These are phyloP conservation scores for Singerocomus inundabilis DNA, from an alignment of 1,284 basidiomycete genomes.

Conservation along the genomic window DNA sequence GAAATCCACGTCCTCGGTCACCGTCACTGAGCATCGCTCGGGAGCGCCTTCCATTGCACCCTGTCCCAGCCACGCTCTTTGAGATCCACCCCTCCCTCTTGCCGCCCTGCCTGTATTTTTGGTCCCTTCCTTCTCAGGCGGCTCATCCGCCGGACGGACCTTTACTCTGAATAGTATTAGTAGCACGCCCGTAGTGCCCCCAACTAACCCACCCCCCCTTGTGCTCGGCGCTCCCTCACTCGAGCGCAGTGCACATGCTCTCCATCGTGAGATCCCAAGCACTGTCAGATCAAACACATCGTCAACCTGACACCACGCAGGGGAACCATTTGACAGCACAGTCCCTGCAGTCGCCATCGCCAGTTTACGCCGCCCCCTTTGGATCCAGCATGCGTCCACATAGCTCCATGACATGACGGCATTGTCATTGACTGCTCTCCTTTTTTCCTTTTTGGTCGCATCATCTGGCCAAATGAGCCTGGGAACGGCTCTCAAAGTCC, in stretches of 20 bases:
- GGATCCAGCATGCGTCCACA: constrained; percentile 11
- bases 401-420: constrained; percentile 9
- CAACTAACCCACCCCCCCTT: too few species aligned
- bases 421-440: neutral
- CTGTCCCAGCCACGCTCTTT: too few species aligned
- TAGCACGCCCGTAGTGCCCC: too few species aligned
- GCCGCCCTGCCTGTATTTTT: constrained; percentile 8
- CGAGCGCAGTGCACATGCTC: too few species aligned
- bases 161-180: constrained; percentile 2
- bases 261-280: constrained; percentile 1
- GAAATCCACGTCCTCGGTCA: constrained; percentile 11
- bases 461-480: constrained; percentile 10
- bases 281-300: constrained; percentile 5
- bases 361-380: constrained; percentile 16
- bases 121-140: neutral
- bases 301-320: neutral
- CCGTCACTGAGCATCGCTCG: constrained; percentile 5
- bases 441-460: constrained; percentile 16
- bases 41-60: constrained; percentile 20
- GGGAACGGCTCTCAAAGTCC: constrained; percentile 8
- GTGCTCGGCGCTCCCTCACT: too few species aligned
- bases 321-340: constrained; percentile 1
- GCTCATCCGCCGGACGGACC: constrained; percentile 20
- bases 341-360: too few species aligned
- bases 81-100: neutral